Evolutionary conservation across 2,329 filamentous ascomycete genomes (phyloP).

Genomic region (Pyricularia sp.): DNA sequence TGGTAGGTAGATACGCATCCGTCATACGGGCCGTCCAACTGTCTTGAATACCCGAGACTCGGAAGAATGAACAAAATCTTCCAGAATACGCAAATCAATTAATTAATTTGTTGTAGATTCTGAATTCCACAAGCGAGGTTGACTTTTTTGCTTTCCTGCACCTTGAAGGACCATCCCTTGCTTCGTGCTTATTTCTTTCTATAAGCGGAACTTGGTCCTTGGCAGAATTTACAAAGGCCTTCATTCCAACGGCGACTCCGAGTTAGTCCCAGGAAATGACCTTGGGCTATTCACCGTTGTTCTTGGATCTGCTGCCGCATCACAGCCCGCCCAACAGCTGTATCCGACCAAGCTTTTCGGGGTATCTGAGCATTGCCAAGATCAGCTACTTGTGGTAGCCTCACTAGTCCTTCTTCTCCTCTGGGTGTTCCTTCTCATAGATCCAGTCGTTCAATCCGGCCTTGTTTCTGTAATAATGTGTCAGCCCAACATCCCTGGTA

Average conservation of each 20-base stretch:
- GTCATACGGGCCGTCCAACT: neutral
- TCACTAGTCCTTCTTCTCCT: conserved; percentile 26
- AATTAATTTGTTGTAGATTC: neutral
- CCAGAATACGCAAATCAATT: neutral
- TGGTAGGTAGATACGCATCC: neutral
- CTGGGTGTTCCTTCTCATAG: conserved; percentile 69
- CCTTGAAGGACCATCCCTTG: neutral
- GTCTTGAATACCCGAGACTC: neutral
- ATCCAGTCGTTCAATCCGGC: conserved; percentile 94
- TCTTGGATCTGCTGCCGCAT: neutral
- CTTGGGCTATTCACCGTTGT: neutral
- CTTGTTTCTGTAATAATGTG: conserved; percentile 55
- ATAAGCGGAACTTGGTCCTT: neutral
- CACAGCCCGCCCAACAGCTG: neutral
- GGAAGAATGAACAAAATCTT: neutral
- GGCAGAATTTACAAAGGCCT: neutral
- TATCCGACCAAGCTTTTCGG: neutral
- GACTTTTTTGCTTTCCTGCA: neutral
- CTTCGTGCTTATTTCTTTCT: neutral
- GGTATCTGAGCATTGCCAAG: neutral
- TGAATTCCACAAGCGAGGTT: neutral
- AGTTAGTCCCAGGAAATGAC: neutral
- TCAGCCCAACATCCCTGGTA: neutral
- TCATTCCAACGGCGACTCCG: neutral
- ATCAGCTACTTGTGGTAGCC: conserved; percentile 1